These are phyloP conservation scores for Claviceps monticola DNA, from an alignment of 2,329 filamentous ascomycete species.

Conservation along the genomic window DNA sequence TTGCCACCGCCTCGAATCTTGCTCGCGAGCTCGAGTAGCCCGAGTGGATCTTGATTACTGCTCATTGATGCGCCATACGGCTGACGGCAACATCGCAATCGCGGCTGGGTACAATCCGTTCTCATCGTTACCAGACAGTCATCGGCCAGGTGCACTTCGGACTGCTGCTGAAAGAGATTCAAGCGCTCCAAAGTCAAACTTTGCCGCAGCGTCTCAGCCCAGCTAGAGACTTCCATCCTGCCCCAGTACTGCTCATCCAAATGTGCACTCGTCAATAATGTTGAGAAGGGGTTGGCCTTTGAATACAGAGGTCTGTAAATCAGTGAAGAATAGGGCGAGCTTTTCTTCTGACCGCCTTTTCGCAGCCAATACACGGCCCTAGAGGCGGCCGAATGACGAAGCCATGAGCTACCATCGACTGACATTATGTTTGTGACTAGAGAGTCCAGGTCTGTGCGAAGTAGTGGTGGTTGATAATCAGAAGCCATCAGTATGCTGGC, in stretches of 20 bases:
- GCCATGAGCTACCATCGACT: conserved; percentile 61
- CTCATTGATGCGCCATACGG: background rate
- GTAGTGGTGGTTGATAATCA: conserved; percentile 71
- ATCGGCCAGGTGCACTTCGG: background rate
- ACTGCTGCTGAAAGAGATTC: conserved; percentile 5
- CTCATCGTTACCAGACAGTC: conserved; percentile 6
- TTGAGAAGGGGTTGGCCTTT: no score
- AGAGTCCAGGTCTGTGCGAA: conserved; percentile 55
- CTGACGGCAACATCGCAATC: background rate
- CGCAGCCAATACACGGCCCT: conserved; percentile 65
- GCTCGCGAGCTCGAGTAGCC: conserved; percentile 56
- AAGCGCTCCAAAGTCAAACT: conserved; percentile 22
- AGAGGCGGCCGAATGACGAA: conserved; percentile 69
- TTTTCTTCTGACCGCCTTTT: conserved; percentile 8
- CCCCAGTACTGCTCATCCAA: conserved; percentile 14
- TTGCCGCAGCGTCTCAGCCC: conserved; percentile 23
- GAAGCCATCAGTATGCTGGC: conserved; percentile 87
- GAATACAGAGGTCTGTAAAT: background rate
- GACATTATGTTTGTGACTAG: conserved; percentile 68
- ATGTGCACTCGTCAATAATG: background rate
- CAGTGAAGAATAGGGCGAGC: conserved; percentile 5
- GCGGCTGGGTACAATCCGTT: background rate
- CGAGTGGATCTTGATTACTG: conserved; percentile 59
- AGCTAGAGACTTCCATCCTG: conserved; percentile 21
- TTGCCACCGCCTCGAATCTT: conserved; percentile 51